Percentiles rank a stretch among this genome's conserved stretches.
Evolutionary conservation across 495 filamentous ascomycete genomes (phyloP).

Genomic region (Podospora appendiculata): DNA sequence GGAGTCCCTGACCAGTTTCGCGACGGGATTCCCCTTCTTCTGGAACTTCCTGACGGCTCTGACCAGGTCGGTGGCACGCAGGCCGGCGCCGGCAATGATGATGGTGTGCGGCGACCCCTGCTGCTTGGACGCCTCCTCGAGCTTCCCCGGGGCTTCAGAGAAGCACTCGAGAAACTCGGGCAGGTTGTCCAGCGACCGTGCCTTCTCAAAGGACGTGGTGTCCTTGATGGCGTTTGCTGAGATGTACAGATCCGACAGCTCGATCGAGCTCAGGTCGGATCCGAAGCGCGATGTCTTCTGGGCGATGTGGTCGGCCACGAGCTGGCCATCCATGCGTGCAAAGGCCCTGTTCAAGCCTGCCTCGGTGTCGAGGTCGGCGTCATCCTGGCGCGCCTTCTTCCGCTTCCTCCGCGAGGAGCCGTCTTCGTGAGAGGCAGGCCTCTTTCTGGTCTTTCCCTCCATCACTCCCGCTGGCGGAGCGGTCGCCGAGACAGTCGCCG

Average conservation of each 20-base stretch:
- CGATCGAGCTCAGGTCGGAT: slow-evolving; percentile 68
- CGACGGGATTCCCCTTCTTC: slow-evolving; percentile 64
- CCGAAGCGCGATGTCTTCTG: slow-evolving; percentile 71
- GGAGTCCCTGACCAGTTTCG: slow-evolving; percentile 55
- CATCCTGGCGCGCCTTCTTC: slow-evolving; percentile 45
- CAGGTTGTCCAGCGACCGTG: slow-evolving; percentile 59
- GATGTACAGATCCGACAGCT: slow-evolving; percentile 74
- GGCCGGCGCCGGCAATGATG: slow-evolving; percentile 67
- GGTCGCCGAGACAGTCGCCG: too few relatives aligned
- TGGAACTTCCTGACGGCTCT: slow-evolving; percentile 70
- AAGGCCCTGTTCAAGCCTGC: slow-evolving; percentile 75
- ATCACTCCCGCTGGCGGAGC: neutral
- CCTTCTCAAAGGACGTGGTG: slow-evolving; percentile 61
- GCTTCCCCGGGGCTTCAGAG: slow-evolving; percentile 42
- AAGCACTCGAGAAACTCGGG: slow-evolving; percentile 68
- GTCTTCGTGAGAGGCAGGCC: slow-evolving; percentile 26
- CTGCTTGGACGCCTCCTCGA: slow-evolving; percentile 55
- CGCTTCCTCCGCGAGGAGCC: slow-evolving; percentile 38
- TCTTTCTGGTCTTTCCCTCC: slow-evolving; percentile 16
- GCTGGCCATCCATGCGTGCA: slow-evolving; percentile 66
- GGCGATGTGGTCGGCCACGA: slow-evolving; percentile 83
- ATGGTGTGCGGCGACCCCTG: slow-evolving; percentile 82
- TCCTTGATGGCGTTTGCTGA: slow-evolving; percentile 52
- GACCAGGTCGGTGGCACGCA: slow-evolving; percentile 73
- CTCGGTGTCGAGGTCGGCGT: slow-evolving; percentile 54